Percentiles rank a stretch among this genome's conserved stretches.
Evolutionary conservation across 495 filamentous ascomycete species (phyloP).

Genomic region (Tuber aestivum): DNA sequence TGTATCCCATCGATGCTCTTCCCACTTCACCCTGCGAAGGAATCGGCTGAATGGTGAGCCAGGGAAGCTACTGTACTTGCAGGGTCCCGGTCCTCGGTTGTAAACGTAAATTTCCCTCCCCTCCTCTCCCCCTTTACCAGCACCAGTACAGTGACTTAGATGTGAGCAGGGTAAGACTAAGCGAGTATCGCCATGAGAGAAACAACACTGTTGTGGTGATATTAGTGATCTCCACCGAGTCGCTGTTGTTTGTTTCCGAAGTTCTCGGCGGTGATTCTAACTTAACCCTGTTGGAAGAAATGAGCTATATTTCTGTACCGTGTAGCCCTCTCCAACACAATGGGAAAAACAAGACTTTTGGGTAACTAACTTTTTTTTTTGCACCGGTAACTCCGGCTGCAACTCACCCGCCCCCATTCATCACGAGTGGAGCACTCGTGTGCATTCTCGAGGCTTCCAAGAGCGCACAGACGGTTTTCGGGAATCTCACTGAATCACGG

Average conservation of each 20-base stretch:
- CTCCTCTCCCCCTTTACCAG: not conserved
- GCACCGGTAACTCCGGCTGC: too few relatives aligned
- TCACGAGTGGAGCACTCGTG: too few relatives aligned
- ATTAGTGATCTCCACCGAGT: not conserved
- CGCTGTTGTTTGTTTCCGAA: not conserved
- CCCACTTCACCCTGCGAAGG: not conserved
- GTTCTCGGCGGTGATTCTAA: not conserved
- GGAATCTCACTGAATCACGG: not conserved
- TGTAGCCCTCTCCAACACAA: not conserved
- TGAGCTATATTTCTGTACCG: not conserved
- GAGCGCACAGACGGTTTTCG: not conserved
- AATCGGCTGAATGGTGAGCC: not conserved
- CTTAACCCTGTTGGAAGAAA: not conserved
- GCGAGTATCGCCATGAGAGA: not conserved
- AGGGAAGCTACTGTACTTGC: not conserved
- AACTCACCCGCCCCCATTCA: not conserved
- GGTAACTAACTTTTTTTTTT: too few relatives aligned
- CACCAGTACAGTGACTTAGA: too few relatives aligned
- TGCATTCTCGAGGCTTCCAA: too few relatives aligned
- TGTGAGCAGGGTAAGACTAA: not conserved
- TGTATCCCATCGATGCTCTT: not conserved
- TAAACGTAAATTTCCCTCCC: not conserved
- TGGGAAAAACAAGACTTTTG: too few relatives aligned
- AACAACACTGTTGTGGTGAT: not conserved
- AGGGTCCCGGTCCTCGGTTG: not conserved